Evolutionary conservation across 371 early-diverging fungal species (phyloP).

Genomic region (Batrachochytrium dendrobatidis): DNA sequence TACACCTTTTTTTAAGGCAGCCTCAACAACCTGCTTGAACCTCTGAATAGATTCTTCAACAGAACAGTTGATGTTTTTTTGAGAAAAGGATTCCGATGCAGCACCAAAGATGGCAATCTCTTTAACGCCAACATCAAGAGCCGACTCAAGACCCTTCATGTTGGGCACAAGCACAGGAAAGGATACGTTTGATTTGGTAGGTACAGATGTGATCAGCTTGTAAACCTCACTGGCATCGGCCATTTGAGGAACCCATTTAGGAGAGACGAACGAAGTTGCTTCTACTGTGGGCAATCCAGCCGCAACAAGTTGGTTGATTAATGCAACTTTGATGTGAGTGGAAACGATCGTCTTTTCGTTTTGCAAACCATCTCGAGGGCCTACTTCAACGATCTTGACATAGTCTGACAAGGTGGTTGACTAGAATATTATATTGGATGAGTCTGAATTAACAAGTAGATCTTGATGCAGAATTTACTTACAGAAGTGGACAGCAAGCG

Average conservation of each 20-base stretch:
- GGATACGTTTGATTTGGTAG: conserved; percentile 48
- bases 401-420: conserved; percentile 6
- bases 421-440: too few species aligned
- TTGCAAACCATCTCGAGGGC: conserved; percentile 95
- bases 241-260: conserved; percentile 98
- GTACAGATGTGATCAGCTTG: conserved; percentile 52
- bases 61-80: conserved; percentile 89
- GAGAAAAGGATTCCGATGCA: conserved; percentile 81
- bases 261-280: conserved; percentile 92
- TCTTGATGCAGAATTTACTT: too few species aligned
- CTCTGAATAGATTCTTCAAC: conserved; percentile 74
- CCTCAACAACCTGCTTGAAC: conserved; percentile 60
- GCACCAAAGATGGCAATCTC: conserved; percentile 93
- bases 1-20: conserved; percentile 63
- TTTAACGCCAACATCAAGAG: conserved; percentile 66
- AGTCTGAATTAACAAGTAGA: too few species aligned
- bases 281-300: conserved; percentile 85
- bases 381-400: conserved; percentile 85
- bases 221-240: conserved; percentile 76
- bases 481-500: too few species aligned
- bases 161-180: conserved; percentile 95
- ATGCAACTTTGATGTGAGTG: conserved; percentile 67
- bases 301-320: conserved; percentile 70
- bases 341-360: conserved; percentile 86
- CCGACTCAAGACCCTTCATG: conserved; percentile 74